These are phyloP conservation scores for Gossypium gossypioides DNA, from an alignment of 441 rosid species.

Conservation along the genomic window DNA sequence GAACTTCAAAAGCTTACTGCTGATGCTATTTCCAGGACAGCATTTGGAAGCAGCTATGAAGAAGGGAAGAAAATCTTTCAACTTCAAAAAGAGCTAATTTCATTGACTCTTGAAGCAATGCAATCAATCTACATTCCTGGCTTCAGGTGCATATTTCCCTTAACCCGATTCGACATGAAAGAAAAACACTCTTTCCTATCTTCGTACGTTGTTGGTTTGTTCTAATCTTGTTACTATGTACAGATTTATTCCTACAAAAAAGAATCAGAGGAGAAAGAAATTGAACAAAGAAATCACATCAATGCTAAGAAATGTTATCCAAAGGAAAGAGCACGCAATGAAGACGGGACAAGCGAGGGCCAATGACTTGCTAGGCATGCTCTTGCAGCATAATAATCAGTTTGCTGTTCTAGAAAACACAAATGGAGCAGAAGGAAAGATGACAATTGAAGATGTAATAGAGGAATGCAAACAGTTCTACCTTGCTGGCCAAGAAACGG, in stretches of 20 bases:
- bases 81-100: constrained; percentile 29
- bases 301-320: constrained; percentile 25
- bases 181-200: not conserved
- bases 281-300: constrained; percentile 29
- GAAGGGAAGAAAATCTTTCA: constrained; percentile 39
- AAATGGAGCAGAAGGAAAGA: not conserved
- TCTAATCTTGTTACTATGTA: not conserved
- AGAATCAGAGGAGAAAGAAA: constrained; percentile 31
- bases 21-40: constrained; percentile 38
- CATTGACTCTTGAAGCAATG: constrained; percentile 28
- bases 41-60: constrained; percentile 41
- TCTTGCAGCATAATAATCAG: constrained; percentile 27
- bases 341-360: constrained; percentile 20
- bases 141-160: constrained; percentile 26
- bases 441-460: constrained; percentile 35
- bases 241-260: constrained; percentile 43
- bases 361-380: constrained; percentile 38
- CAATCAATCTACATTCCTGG: constrained; percentile 36
- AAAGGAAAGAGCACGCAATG: constrained; percentile 25
- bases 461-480: constrained; percentile 47
- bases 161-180: not conserved
- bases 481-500: constrained; percentile 50
- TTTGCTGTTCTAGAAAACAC: constrained; percentile 13
- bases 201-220: not conserved
- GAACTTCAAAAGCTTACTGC: constrained; percentile 34